Percentiles rank a stretch among this genome's conserved stretches.
Evolutionary conservation across 768 basidiomycete species (phyloP).

Genomic region (Russula vinacea): DNA sequence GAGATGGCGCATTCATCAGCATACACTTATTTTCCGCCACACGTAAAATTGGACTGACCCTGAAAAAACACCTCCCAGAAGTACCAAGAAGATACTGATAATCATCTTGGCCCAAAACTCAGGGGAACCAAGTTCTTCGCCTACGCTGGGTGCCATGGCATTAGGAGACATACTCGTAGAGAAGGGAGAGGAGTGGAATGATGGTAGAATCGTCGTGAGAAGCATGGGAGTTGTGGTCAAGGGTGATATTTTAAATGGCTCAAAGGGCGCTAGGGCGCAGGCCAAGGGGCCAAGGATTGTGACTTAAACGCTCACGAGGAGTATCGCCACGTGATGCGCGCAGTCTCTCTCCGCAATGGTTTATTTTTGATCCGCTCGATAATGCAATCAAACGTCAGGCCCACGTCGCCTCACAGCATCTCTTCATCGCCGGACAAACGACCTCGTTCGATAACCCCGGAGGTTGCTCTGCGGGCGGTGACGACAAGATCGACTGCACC

Average conservation of each 20-base stretch:
- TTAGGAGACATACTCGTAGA: constrained; percentile 4
- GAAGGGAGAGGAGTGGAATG: background rate
- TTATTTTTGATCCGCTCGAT: background rate
- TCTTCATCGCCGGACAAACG: constrained; percentile 36
- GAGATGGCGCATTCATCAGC: background rate
- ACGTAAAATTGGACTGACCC: constrained; percentile 51
- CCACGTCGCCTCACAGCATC: background rate
- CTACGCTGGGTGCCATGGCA: background rate
- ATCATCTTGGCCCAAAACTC: constrained; percentile 74
- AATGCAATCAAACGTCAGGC: constrained; percentile 10
- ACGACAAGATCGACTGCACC: constrained; percentile 17
- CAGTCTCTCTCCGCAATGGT: background rate
- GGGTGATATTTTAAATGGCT: background rate
- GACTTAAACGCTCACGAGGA: background rate
- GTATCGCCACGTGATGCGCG: constrained; percentile 7
- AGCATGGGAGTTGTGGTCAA: background rate
- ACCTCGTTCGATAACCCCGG: constrained; percentile 31
- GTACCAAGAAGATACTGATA: constrained; percentile 65
- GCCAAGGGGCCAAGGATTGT: background rate
- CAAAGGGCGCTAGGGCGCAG: background rate
- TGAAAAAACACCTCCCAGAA: constrained; percentile 88
- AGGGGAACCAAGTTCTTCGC: constrained; percentile 47
- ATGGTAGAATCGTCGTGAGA: constrained; percentile 14
- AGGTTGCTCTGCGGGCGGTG: background rate
- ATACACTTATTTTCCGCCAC: background rate